Evolutionary conservation across 2,329 filamentous ascomycete species (phyloP).

Genomic region (Fusarium sulawesiense): DNA sequence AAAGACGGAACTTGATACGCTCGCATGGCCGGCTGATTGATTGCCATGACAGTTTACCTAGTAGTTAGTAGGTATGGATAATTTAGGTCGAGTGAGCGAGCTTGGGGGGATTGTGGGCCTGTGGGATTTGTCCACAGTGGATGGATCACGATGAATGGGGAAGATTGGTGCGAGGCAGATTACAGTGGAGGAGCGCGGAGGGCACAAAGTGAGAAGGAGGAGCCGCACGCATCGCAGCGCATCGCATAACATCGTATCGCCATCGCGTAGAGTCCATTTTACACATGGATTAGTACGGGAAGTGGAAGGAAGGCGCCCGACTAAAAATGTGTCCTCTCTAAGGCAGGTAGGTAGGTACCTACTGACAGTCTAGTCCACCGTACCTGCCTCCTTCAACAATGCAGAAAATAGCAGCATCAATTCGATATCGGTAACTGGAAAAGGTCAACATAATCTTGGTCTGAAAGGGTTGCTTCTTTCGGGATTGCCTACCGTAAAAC

Average conservation of each 20-base stretch:
- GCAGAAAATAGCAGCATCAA: conserved; percentile 7
- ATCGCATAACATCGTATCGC: conserved; percentile 1
- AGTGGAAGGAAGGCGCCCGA: conserved; percentile 5
- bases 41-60: conserved; percentile 1
- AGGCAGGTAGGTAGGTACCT: not conserved
- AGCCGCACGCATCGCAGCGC: conserved; percentile 26
- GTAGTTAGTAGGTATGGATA: not conserved
- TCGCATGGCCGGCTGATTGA: conserved; percentile 19
- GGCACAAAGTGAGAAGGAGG: conserved; percentile 38
- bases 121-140: conserved; percentile 43
- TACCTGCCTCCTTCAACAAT: conserved; percentile 13
- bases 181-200: conserved; percentile 30
- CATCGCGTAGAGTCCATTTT: not conserved
- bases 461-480: conserved; percentile 22
- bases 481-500: conserved; percentile 32
- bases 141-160: conserved; percentile 39
- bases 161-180: conserved; percentile 37
- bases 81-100: conserved; percentile 19
- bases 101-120: conserved; percentile 33
- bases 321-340: not conserved
- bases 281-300: not conserved
- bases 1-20: conserved; percentile 16
- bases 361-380: not conserved
- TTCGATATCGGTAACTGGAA: not conserved
- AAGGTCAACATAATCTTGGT: not conserved